A percentile compares a stretch with the other conserved stretches of the same genome.
phyloP scores from a whole-genome alignment of 202 grass and related monocot genomes.

The Setaria viridis region DNA sequence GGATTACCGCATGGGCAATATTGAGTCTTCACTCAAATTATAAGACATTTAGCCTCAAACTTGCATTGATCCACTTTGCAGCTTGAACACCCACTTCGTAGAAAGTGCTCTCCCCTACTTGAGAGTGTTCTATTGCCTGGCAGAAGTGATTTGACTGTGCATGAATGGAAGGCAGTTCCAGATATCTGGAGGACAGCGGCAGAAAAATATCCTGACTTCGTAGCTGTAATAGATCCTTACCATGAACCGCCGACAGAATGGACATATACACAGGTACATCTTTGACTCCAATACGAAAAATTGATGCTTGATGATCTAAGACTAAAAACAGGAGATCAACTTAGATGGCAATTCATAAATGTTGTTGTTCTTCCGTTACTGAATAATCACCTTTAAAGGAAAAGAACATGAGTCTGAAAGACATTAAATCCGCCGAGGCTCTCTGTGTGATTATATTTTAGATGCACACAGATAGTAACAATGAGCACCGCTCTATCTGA shows the following conservation, averaged over 20 bases:
- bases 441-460: background rate
- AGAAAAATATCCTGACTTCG: conserved; percentile 68
- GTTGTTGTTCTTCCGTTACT: background rate
- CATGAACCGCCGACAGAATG: conserved; percentile 72
- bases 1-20: background rate
- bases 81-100: conserved; percentile 38
- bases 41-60: background rate
- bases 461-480: background rate
- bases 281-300: background rate
- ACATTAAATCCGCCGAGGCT: background rate
- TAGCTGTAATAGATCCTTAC: conserved; percentile 83
- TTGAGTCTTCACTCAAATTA: background rate
- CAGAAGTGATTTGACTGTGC: conserved; percentile 34
- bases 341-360: conserved; percentile 25
- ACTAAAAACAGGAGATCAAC: background rate
- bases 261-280: conserved; percentile 79
- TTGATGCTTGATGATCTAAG: conserved; percentile 6
- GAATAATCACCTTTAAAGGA: background rate
- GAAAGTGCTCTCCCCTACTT: conserved; percentile 70
- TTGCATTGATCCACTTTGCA: conserved; percentile 21
- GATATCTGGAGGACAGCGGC: conserved; percentile 93
- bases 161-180: conserved; percentile 84
- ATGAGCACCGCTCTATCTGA: background rate
- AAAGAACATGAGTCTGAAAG: background rate
- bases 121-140: conserved; percentile 61